Evolutionary conservation across 495 filamentous ascomycete species (phyloP), one percentile per base, ranked within the genome.

Genomic region (Glutinoglossum americanum): DNA sequence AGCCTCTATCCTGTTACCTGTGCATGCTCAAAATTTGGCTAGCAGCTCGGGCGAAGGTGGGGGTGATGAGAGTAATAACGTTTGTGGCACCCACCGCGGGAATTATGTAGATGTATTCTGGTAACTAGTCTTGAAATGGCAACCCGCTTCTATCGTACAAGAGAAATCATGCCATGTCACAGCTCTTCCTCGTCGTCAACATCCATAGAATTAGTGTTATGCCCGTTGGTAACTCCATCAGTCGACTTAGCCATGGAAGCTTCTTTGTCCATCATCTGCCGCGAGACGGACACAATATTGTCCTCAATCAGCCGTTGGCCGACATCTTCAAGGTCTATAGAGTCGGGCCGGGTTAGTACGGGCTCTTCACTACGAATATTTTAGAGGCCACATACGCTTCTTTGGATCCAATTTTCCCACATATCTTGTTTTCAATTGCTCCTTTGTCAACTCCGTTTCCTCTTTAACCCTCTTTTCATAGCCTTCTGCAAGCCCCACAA

Each of bases 191-290:
- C 49, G 49, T n/a, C 47, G 23, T 53, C 49, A 32, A 53, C 49
- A 19, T 53, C 49, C 49, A 53, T 53, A 11, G 49, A 3, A 30
- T 1, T 17, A 17, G 28, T 32, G 23, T 21, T 13, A n/a, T 53
- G 49, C 11, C 49, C 49, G 13, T 53, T 53, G 26, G 13, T 53
- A 53, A 6, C 13, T 21, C 28, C 49, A 19, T 53, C 49, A 32
- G 56, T 26, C 10, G 56, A 10, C 44, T 58, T 76, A 23, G 81
- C 78, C 58, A 81, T 73, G 8, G 76, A 87, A 13, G 92, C 92
- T 67, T 97, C 93, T 72, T 97, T 98, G 72, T 97, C 93, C 62
- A 98, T 96, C 92, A 98, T 96, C 70, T 96, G 89, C 62, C 89
- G 77, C 55, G 89, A 89, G 4, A 96, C 89, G 7, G 87, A 85